Evolutionary conservation across 75 land plant species (phyloP), one percentile per base, ranked within the genome.

Genomic region (Isoetes taiwanensis): DNA sequence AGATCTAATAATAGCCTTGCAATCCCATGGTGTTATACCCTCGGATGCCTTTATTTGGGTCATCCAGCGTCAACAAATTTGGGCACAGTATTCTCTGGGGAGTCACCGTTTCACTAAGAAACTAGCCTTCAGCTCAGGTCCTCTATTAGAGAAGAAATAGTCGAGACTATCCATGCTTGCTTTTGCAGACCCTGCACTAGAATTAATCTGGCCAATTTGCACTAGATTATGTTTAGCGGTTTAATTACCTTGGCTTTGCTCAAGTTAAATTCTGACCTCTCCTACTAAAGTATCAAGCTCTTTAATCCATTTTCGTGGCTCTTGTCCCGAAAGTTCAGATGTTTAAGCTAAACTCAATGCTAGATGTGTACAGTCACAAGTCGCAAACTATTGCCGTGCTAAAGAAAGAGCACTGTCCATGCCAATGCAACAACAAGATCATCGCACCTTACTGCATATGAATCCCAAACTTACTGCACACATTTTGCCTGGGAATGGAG

Each of bases 121-220:
- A 96, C 99, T 88, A 17, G 74, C 52, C 5, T 78, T 70, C 32
- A 88, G 81, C 34, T 69, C 67, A 66, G 67, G 70, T 60, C 67
- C 82, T 43, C 80, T 84, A 19, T 52, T 42, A 46, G 78, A 65
- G 14, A 82, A 79, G 35, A 76, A 94, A 26, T 10, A 76, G 34
- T 39, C 70, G 63, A 16, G 70, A 69, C 56, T 78, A 77, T 2
- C 82, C 96, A 61, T 68, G 59, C 39, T 84, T 68, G 38, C 84
- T 56, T 72, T 94, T 90, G 76, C 69, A 77, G 32, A 71, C 73
- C 50, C 80, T 25, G 89, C 86, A 70, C 89, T 96, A 56, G 80
- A 78, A 74, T 84, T 89, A 32, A 88, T 96, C 46, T 93, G 71
- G 61, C 89, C 99, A 84, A 94, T 82, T 26, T 88, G 78, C 69